phyloP scores from a whole-genome alignment of 768 basidiomycete genomes.

The Filobasidium floriforme region DNA sequence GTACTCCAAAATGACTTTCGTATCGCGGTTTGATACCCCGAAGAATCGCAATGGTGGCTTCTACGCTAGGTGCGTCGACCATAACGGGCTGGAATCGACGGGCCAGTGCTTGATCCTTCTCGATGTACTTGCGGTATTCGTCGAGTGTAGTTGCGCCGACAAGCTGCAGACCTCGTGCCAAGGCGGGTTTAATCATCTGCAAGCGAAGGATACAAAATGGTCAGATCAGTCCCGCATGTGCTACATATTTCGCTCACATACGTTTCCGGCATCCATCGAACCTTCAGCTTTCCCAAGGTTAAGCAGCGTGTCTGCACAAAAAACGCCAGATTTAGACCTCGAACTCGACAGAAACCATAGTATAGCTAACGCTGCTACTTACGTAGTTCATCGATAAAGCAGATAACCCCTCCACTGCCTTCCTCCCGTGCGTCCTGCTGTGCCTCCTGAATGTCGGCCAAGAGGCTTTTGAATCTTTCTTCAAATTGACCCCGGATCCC shows the following conservation, averaged over 20 bases:
- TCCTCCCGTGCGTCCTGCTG: slow-evolving; percentile 14
- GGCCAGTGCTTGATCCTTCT: slow-evolving; percentile 83
- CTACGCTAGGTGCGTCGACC: slow-evolving; percentile 81
- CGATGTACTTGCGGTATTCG: slow-evolving; percentile 84
- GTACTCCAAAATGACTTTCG: slow-evolving; percentile 88
- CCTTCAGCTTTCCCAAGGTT: slow-evolving; percentile 87
- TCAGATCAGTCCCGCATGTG: not conserved
- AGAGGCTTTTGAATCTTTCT: slow-evolving; percentile 80
- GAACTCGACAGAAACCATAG: not conserved
- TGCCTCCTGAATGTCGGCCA: slow-evolving; percentile 79
- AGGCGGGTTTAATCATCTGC: slow-evolving; percentile 85
- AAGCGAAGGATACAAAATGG: not conserved
- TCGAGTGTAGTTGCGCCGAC: slow-evolving; percentile 88
- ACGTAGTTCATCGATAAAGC: slow-evolving; percentile 87
- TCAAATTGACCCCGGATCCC: slow-evolving; percentile 89
- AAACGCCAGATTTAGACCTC: not conserved
- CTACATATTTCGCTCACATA: slow-evolving; percentile 2
- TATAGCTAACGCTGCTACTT: slow-evolving; percentile 46
- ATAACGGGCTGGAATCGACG: slow-evolving; percentile 82
- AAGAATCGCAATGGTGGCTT: slow-evolving; percentile 56
- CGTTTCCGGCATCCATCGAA: slow-evolving; percentile 71
- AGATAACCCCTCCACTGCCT: slow-evolving; percentile 63
- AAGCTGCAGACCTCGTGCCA: slow-evolving; percentile 76
- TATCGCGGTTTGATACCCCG: slow-evolving; percentile 75
- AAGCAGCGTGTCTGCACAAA: slow-evolving; percentile 60